phyloP scores from a whole-genome alignment of 2,329 filamentous ascomycete species.

The Dothideomycetes sp. region DNA sequence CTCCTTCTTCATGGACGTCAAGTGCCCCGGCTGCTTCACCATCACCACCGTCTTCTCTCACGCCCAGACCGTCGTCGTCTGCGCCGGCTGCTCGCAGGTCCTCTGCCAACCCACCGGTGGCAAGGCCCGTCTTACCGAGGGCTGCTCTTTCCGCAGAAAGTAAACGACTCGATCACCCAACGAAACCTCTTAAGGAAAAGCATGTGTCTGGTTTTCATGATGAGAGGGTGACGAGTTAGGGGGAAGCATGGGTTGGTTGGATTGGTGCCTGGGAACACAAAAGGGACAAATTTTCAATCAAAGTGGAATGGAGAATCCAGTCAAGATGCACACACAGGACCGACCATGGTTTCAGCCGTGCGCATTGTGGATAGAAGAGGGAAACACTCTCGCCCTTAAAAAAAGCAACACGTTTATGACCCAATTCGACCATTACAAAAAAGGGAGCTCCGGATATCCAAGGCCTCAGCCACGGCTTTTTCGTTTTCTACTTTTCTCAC shows the following conservation, averaged over 20 bases:
- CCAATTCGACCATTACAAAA: conserved; percentile 14
- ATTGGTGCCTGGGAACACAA: conserved; percentile 7
- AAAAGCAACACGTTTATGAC: conserved; percentile 17
- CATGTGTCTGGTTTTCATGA: conserved; percentile 14
- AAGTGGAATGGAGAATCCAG: conserved; percentile 13
- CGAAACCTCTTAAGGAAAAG: conserved; percentile 13
- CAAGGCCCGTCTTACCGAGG: conserved; percentile 97
- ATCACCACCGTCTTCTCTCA: conserved; percentile 99
- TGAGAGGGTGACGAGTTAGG: conserved; percentile 5
- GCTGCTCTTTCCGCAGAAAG: conserved; percentile 99
- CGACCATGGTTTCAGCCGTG: conserved; percentile 11
- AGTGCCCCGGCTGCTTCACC: conserved; percentile 99
- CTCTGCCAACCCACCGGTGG: conserved; percentile 99
- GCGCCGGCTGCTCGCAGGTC: conserved; percentile 98
- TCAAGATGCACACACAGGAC: conserved; percentile 12
- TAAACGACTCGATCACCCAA: conserved; percentile 50
- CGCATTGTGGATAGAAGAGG: conserved; percentile 21
- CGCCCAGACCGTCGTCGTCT: conserved; percentile 99
- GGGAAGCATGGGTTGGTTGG: conserved; percentile 7
- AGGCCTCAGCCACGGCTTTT: conserved; percentile 11
- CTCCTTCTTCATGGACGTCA: conserved; percentile 99
- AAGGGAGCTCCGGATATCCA: conserved; percentile 21
- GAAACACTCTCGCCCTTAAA: conserved; percentile 15
- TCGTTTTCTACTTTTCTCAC: conserved; percentile 7
- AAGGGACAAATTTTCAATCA: conserved; percentile 18